Base-by-base conservation (phyloP, 2,329 filamentous ascomycete species). In the Thermoascus crustaceus region DNA sequence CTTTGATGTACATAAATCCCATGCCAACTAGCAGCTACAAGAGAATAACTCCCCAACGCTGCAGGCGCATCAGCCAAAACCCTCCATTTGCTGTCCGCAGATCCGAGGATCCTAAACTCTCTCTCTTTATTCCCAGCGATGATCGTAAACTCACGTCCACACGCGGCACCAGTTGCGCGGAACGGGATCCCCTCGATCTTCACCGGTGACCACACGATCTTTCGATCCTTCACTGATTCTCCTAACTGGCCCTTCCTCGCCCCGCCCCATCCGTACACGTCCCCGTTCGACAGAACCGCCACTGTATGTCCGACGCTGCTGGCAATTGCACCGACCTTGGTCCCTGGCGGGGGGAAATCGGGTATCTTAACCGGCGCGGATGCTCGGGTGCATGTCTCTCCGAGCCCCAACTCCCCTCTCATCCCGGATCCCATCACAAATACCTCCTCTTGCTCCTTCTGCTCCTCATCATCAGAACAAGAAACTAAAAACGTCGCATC, bases 241-340 rank as follows among this genome's bases (percentile, higher is more conserved):
- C 87, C 88, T 1, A 94, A 64, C 56, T 98, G 89, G 0, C 85
- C 85, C 54, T 94, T 91, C 16, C 86, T 75, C 9, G 83, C 81
- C 49, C 78, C 85, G 0, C 91, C 91, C 89, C 89, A 96, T 2
- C 86, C 88, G 55, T 83, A 94, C 1, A 80, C 79, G 10, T 82
- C 72, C 0, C 88, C 89, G 53, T 82, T 81, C 27, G 73, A 73
- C 3, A 94, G 61, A 0, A 95, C 73, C 2, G 68, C 76, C 10
- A 93, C 74, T 0, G 78, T 77, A 54, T 98, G 91, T 14, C 77
- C 78, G 68, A 94, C 82, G 20, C 83, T 78, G 7, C 84, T 82
- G 2, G 80, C 68, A 17, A 95, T 54, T 39, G 81, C 73, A 1
- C 75, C 60, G 3, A 94, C 57, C n/a, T 67, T 60, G 0, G 71